Evolutionary conservation across 306 rosid species (phyloP).

Genomic region (Trifolium pratense): DNA sequence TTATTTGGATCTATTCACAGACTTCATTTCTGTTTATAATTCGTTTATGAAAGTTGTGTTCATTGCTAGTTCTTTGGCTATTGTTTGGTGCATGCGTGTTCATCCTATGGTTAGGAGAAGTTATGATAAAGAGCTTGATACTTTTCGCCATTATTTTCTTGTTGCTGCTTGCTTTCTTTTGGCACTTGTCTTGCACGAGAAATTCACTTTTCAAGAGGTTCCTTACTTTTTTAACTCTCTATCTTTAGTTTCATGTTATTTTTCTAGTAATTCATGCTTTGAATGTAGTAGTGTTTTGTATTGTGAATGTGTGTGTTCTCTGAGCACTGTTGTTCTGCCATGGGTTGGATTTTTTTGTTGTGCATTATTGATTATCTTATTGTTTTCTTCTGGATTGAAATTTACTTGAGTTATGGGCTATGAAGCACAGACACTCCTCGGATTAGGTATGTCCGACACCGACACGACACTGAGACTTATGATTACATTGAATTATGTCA

Average conservation of each 20-base stretch:
- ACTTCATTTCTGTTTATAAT: conserved; percentile 77
- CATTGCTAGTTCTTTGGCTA: conserved; percentile 72
- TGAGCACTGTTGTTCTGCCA: no score
- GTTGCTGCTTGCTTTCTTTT: conserved; percentile 58
- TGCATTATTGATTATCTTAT: no score
- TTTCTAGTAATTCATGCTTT: no score
- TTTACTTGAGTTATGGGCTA: background rate
- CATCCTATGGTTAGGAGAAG: conserved; percentile 72
- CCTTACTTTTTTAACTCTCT: conserved; percentile 11
- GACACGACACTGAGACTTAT: no score
- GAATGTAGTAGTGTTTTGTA: no score
- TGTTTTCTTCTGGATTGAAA: no score
- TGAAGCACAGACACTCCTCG: no score
- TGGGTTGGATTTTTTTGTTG: no score
- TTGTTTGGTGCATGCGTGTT: conserved; percentile 80
- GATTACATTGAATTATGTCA: no score
- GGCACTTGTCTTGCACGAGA: conserved; percentile 78
- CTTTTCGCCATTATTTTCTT: conserved; percentile 78
- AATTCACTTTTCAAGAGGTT: conserved; percentile 78
- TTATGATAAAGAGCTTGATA: conserved; percentile 77
- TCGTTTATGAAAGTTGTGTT: conserved; percentile 84
- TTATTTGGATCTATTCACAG: conserved; percentile 86
- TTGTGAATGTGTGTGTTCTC: no score
- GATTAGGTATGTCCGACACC: no score
- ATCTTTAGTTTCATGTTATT: background rate